Base-by-base conservation (phyloP, 2,329 filamentous ascomycete genomes). In the Penicillium glabrum region DNA sequence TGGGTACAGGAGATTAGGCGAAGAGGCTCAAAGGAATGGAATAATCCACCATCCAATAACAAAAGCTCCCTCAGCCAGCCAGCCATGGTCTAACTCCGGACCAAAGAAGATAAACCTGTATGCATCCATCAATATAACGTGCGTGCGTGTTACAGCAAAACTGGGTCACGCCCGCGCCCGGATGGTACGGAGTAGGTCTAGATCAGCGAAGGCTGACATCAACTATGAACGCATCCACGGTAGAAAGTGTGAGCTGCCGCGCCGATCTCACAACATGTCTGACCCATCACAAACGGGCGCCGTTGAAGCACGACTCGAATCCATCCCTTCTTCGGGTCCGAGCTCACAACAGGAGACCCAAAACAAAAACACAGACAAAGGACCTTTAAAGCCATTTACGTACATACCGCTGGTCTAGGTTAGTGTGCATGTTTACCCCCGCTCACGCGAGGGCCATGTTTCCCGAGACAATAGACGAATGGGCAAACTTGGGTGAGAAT, bases 211-310 rank as follows among this genome's bases (percentile, higher is more conserved):
- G 16, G 45, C 49, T 56, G 53, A 53, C 57, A 59, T 56, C 45
- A 53, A 59, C 46, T 50, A 59, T 56, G 39, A 56, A 56, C 43
- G 44, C 16, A 56, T 27, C 57, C 57, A 59, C 21, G 56, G 43
- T 46, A 46, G 45, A 51, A 44, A 31, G 27, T 8, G 19, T 35
- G 29, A 35, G 6, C 29, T 21, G 11, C 46, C 19, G 13, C 45
- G 44, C 45, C 35, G 37, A 53, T 53, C 50, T 24, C 19, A 51
- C 26, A n/a, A 11, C 19, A 14, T 19, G n/a, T 51, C 49, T 45
- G 37, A 43, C 14, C 37, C n/a, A 51, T 45, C 49, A 51, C 47
- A 50, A 50, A 39, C 33, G 47, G 21, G 23, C 33, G 33, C 29
- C 45, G 45, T 50, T 39, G 11, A 10, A n/a, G 35, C 37, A 50